Evolutionary conservation across 2,329 filamentous ascomycete genomes (phyloP).

Genomic region (Neospermospora avenae): DNA sequence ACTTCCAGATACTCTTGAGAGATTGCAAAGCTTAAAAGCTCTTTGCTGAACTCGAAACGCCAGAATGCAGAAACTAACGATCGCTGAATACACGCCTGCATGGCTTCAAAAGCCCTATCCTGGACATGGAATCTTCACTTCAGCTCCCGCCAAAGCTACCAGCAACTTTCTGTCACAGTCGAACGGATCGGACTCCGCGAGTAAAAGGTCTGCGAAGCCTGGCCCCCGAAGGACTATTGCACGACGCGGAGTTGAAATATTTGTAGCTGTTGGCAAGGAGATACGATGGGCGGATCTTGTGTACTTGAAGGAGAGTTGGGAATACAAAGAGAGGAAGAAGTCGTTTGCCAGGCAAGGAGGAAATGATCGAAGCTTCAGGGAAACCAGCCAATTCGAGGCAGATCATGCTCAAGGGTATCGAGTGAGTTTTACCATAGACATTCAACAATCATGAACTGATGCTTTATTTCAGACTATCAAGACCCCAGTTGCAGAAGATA

Average conservation of each 20-base stretch:
- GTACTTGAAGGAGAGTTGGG: slow-evolving; percentile 66
- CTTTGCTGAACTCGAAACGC: slow-evolving; percentile 18
- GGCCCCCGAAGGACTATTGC: slow-evolving; percentile 69
- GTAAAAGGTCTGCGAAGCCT: slow-evolving; percentile 42
- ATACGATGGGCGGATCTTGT: slow-evolving; percentile 88
- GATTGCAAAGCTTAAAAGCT: slow-evolving; percentile 16
- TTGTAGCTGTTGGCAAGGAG: slow-evolving; percentile 83
- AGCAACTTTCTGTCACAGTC: slow-evolving; percentile 23
- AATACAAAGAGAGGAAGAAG: slow-evolving; percentile 36
- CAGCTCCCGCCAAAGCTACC: slow-evolving; percentile 38
- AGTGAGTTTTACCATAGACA: slow-evolving; percentile 38
- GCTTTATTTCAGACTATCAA: slow-evolving; percentile 61
- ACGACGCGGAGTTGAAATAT: slow-evolving; percentile 79
- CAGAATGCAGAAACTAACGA: slow-evolving; percentile 80
- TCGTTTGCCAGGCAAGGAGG: background rate
- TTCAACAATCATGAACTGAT: slow-evolving; percentile 18
- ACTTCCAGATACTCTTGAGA: slow-evolving; percentile 6
- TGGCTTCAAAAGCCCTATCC: slow-evolving; percentile 80
- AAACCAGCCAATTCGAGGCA: slow-evolving; percentile 29
- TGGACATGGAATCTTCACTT: slow-evolving; percentile 73
- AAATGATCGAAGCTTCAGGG: slow-evolving; percentile 20
- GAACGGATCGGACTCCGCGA: slow-evolving; percentile 19
- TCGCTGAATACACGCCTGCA: slow-evolving; percentile 66
- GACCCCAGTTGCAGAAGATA: slow-evolving; percentile 74
- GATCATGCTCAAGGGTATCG: slow-evolving; percentile 44